These are phyloP conservation scores for Paratinospora sagittata DNA, from an alignment of 164 flowering plant species.

Conservation along the genomic window DNA sequence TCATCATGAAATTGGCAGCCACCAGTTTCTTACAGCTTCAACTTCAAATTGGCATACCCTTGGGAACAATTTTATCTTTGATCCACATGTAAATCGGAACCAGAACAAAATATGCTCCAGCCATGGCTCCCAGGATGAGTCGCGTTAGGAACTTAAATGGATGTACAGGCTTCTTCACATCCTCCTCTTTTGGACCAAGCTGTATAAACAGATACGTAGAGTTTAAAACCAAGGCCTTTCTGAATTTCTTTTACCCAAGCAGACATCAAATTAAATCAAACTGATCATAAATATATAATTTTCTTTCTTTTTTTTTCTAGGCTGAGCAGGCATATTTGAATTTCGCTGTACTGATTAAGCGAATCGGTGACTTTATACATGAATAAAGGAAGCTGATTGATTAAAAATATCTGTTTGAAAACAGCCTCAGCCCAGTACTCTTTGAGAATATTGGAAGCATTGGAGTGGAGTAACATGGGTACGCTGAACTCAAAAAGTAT, in stretches of 20 bases:
- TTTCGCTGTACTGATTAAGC: too few species aligned
- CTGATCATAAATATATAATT: neutral
- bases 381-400: too few species aligned
- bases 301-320: too few species aligned
- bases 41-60: conserved; percentile 67
- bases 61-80: conserved; percentile 79
- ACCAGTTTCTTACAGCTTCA: conserved; percentile 20
- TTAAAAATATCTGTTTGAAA: too few species aligned
- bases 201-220: conserved; percentile 19
- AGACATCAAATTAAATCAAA: neutral
- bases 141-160: conserved; percentile 45
- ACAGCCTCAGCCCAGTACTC: too few species aligned
- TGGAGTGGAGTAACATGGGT: too few species aligned
- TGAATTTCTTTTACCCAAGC: neutral
- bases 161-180: conserved; percentile 38
- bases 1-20: neutral
- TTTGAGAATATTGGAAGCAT: too few species aligned
- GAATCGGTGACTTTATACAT: too few species aligned
- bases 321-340: too few species aligned
- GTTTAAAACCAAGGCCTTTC: neutral
- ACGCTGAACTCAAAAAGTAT: too few species aligned
- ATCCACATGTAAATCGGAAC: conserved; percentile 98
- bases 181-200: conserved; percentile 59
- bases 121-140: conserved; percentile 69
- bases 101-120: conserved; percentile 62